Base-by-base conservation (phyloP, 208 protist species). In the Leishmania tarentolae region DNA sequence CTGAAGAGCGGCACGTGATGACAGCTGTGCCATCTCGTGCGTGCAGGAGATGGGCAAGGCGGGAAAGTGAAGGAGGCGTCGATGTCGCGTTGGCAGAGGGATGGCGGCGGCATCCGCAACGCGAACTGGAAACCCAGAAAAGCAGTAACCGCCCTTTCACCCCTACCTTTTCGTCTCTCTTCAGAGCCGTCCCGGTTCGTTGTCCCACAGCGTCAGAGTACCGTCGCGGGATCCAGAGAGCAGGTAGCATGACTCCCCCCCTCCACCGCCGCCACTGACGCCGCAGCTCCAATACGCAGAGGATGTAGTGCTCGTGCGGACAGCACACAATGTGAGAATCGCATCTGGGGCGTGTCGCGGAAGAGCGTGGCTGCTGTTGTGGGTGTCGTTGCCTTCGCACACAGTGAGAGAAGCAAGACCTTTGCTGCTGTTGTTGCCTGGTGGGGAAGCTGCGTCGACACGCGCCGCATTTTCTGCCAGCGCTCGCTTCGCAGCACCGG, bases 201-300 rank as follows among this genome's bases (percentile, higher is more conserved):
- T 93, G 47, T 86, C 74, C 92, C 92, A 96, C n/a, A 93, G 73
- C 0, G 83, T 92, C 24, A 96, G 79, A 1, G 85, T 83, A 0
- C 92, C 92, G 56, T 96, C 90, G 9, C 92, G 87, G 9, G 86
- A 73, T 6, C 89, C 92, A 3, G 90, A 94, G 1, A 89, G 83
- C 46, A 96, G 74, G 44, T 84, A 84, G 2, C 78, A 75, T 3
- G 78, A 74, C 28, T 77, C 76, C 31, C 70, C 81, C 9, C 74
- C 50, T 2, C 61, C 42, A 5, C 81, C 74, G 59, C 28, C 56
- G 68, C 15, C 57, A n/a, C 56, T 15, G 56, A 24, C 46, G 68
- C 68, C 4, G 68, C 13, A 44, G 28, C 50, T 13, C 50, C 72
- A 59, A 40, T 15, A 24, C 15, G 37, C 56, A n/a, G 8, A 56